Percentiles rank a stretch among this genome's conserved stretches.
Conservation (phyloP, 176 grass and related monocot species). For the Echinochloa phyllopogon region DNA sequence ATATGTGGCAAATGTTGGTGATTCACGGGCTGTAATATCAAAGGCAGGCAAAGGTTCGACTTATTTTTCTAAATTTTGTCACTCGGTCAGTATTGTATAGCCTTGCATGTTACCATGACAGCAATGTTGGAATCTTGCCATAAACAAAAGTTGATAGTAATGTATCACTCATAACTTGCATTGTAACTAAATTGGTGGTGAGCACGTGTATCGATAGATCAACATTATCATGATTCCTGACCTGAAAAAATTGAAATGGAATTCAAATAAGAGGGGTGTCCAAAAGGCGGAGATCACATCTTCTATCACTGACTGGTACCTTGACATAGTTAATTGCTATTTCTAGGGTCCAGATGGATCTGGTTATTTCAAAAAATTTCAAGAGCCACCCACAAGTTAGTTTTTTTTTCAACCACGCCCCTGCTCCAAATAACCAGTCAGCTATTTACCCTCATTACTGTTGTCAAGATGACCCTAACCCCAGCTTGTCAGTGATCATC, state of each 20-base stretch:
- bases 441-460: background rate
- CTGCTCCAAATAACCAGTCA: background rate
- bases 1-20: constrained; percentile 93
- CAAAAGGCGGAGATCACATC: background rate
- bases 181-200: background rate
- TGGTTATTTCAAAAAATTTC: background rate
- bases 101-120: background rate
- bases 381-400: background rate
- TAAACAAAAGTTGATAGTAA: constrained; percentile 12
- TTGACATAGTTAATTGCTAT: background rate
- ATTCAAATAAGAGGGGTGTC: constrained; percentile 5
- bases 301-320: background rate
- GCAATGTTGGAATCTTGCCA: background rate
- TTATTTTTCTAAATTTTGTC: constrained; percentile 9
- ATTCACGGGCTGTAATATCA: constrained; percentile 86
- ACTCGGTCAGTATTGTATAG: constrained; percentile 9
- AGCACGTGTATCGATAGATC: background rate
- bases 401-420: background rate
- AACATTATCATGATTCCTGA: background rate
- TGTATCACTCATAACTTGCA: constrained; percentile 19
- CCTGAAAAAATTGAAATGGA: background rate
- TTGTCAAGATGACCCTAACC: background rate
- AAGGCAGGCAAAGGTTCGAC: constrained; percentile 79
- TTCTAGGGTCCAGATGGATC: constrained; percentile 2
- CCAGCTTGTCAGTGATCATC: background rate